Percentiles rank a stretch among this genome's conserved stretches.
Conservation (phyloP, 1,284 basidiomycete genomes). For the Melampsora occidentalis region DNA sequence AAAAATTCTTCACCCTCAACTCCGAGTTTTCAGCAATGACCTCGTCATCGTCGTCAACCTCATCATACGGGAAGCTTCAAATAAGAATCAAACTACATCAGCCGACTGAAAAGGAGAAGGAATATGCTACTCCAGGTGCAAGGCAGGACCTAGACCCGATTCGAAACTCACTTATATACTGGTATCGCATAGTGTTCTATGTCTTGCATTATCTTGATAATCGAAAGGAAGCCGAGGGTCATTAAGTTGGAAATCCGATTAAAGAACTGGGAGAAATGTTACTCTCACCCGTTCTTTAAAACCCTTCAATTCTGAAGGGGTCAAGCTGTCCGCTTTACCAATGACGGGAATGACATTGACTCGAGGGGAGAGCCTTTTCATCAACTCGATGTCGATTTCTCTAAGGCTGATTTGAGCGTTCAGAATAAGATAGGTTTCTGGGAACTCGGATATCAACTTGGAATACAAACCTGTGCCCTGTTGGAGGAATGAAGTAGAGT, state of each 20-base stretch:
- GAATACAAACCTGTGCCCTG: conserved; percentile 63
- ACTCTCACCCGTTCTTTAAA: conserved; percentile 89
- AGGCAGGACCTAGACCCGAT: conserved; percentile 98
- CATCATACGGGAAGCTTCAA: conserved; percentile 32
- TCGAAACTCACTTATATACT: conserved; percentile 69
- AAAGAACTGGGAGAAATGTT: not conserved
- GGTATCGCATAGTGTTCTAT: conserved; percentile 98
- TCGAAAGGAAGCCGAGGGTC: not conserved
- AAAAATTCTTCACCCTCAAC: conserved; percentile 46
- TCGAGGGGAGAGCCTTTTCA: conserved; percentile 90
- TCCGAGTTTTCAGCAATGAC: conserved; percentile 87
- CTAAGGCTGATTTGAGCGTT: conserved; percentile 60
- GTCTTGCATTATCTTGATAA: conserved; percentile 90
- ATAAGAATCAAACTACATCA: too few relatives aligned
- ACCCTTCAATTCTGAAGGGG: conserved; percentile 79
- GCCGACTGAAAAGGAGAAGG: too few relatives aligned
- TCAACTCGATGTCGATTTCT: conserved; percentile 98
- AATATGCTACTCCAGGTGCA: conserved; percentile 53
- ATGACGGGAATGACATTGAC: conserved; percentile 99
- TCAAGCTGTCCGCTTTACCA: conserved; percentile 94
- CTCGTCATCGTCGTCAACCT: conserved; percentile 76
- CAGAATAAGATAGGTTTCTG: not conserved
- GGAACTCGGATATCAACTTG: not conserved
- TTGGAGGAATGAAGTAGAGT: conserved; percentile 96
- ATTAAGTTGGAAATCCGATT: not conserved